Percentiles rank a stretch among this genome's conserved stretches.
These are phyloP conservation scores for Macrocybe gigantea DNA, from an alignment of 768 basidiomycete genomes.

Conservation along the genomic window DNA sequence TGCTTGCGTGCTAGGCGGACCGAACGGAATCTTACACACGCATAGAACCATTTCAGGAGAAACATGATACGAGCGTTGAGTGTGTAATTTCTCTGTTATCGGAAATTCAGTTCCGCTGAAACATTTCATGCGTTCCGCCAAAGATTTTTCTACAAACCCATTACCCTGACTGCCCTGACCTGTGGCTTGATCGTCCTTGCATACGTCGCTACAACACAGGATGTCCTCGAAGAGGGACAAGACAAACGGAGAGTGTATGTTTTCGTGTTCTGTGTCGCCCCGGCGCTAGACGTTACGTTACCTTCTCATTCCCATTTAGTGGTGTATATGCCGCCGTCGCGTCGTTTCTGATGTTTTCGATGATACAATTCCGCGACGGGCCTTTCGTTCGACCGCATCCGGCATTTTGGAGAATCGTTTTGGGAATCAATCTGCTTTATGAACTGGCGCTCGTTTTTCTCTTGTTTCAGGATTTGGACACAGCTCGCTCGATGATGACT, in stretches of 20 bases:
- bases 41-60: constrained; percentile 80
- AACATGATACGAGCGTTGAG: constrained; percentile 80
- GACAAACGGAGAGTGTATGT: constrained; percentile 80
- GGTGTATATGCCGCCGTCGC: constrained; percentile 72
- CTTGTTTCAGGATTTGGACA: constrained; percentile 77
- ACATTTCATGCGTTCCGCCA: no score
- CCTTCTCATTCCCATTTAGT: constrained; percentile 25
- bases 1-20: constrained; percentile 52
- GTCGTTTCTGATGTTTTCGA: constrained; percentile 75
- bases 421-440: constrained; percentile 80
- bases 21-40: constrained; percentile 79
- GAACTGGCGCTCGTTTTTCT: constrained; percentile 80
- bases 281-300: constrained; percentile 2
- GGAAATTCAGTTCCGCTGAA: no score
- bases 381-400: constrained; percentile 88
- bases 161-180: constrained; percentile 71
- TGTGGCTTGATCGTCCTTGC: constrained; percentile 63
- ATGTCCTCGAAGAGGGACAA: constrained; percentile 77
- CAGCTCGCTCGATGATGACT: constrained; percentile 74
- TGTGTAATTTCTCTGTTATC: constrained; percentile 26
- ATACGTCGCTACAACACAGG: constrained; percentile 78
- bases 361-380: constrained; percentile 87
- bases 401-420: constrained; percentile 75
- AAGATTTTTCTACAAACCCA: constrained; percentile 84
- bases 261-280: constrained; percentile 4